Conservation (phyloP, 73 alveolate species). For the Paramecium bursaria region DNA sequence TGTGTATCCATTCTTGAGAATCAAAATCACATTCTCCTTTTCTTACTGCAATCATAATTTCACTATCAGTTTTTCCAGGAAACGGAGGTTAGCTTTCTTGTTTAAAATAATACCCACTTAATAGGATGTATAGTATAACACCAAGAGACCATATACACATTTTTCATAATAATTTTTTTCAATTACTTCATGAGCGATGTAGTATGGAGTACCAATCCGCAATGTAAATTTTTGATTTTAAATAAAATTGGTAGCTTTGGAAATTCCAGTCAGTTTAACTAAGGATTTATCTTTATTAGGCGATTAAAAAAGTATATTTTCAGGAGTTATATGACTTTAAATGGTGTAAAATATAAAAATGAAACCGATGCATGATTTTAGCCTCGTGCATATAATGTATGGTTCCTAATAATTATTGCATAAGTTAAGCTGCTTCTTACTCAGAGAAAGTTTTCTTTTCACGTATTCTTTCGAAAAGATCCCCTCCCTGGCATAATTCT, state of each 20-base stretch:
- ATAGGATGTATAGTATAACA: constrained; percentile 62
- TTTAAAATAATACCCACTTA: constrained; percentile 74
- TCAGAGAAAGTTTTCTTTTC: constrained; percentile 84
- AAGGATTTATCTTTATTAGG: constrained; percentile 66
- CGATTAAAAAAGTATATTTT: constrained; percentile 77
- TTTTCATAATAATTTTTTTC: constrained; percentile 65
- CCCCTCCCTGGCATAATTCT: constrained; percentile 95
- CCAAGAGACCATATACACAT: constrained; percentile 74
- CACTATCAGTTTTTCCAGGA: constrained; percentile 55
- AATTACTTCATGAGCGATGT: constrained; percentile 74
- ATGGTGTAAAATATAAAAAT: constrained; percentile 95
- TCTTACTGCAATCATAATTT: constrained; percentile 54
- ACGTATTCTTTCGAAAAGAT: constrained; percentile 86
- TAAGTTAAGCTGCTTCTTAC: constrained; percentile 80
- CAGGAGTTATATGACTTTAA: constrained; percentile 80
- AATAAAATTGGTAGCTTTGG: constrained; percentile 70
- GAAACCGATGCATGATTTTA: constrained; percentile 87
- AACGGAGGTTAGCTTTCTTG: constrained; percentile 74
- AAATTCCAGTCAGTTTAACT: constrained; percentile 70
- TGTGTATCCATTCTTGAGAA: constrained; percentile 73
- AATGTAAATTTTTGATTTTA: constrained; percentile 39
- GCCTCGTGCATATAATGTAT: constrained; percentile 81
- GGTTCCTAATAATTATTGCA: constrained; percentile 81
- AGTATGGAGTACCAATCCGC: constrained; percentile 74
- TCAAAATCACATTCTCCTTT: constrained; percentile 51